phyloP scores from a whole-genome alignment of 192 early-diverging fungal species.

The Coemansia sp. region DNA sequence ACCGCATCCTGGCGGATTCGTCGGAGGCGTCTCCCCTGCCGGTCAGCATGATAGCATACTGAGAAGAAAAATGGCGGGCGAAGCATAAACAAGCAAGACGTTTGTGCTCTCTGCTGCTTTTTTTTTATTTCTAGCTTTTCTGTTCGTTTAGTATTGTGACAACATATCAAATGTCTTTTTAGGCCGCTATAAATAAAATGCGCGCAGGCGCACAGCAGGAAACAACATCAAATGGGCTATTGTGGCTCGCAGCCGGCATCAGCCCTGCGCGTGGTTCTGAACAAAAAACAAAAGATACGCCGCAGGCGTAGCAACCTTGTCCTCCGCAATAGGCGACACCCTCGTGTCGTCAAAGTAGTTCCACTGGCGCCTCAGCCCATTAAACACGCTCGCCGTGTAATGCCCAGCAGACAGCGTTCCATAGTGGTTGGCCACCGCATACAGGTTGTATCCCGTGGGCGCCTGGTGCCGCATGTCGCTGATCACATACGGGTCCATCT shows the following conservation, averaged over 20 bases:
- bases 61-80: no score
- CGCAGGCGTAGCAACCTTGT: conserved; percentile 36
- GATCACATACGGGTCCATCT: conserved; percentile 60
- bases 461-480: background rate
- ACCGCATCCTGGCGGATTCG: conserved; percentile 17
- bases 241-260: no score
- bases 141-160: no score
- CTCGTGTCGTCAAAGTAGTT: conserved; percentile 83
- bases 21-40: conserved; percentile 27
- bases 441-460: conserved; percentile 66
- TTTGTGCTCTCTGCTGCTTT: no score
- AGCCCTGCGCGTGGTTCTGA: conserved; percentile 4
- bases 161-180: no score
- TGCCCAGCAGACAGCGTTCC: conserved; percentile 74
- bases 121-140: no score
- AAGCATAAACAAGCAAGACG: background rate
- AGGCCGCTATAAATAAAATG: no score
- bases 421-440: conserved; percentile 80
- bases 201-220: no score
- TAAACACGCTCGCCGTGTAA: conserved; percentile 71
- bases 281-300: conserved; percentile 53
- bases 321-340: conserved; percentile 44
- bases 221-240: background rate
- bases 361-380: conserved; percentile 66
- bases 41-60: conserved; percentile 43